A percentile compares a stretch with the other conserved stretches of the same genome.
Evolutionary conservation across 108 stramenopile genomes (phyloP).

Genomic region (Nitzschia inconspicua): DNA sequence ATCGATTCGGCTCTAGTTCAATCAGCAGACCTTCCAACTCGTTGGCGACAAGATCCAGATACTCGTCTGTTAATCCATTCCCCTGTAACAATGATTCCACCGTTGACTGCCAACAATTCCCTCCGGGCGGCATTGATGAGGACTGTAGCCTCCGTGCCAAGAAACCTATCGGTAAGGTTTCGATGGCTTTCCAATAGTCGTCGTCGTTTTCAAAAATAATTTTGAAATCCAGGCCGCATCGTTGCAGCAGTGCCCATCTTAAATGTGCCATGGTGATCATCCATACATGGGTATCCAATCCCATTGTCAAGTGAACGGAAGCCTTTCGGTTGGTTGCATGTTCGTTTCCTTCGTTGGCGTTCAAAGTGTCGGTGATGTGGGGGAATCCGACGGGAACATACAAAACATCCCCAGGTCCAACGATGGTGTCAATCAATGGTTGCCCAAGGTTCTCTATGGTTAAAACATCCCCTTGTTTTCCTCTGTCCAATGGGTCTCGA

Average conservation of each 20-base stretch:
- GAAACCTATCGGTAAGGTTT: constrained; percentile 19
- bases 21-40: constrained; percentile 6
- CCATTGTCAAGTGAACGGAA: constrained; percentile 67
- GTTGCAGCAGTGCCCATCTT: constrained; percentile 10
- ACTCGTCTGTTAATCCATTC: background rate
- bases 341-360: background rate
- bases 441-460: constrained; percentile 13
- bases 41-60: background rate
- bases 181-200: constrained; percentile 25
- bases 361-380: constrained; percentile 65
- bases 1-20: constrained; percentile 9
- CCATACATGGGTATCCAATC: constrained; percentile 79
- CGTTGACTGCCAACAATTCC: background rate
- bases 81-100: background rate
- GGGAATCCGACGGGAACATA: constrained; percentile 73
- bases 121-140: too few species aligned
- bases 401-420: constrained; percentile 46
- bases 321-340: constrained; percentile 5
- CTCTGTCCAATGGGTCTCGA: constrained; percentile 63
- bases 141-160: too few species aligned
- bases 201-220: constrained; percentile 17
- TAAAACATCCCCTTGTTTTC: constrained; percentile 59
- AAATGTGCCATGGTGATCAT: constrained; percentile 8
- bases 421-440: constrained; percentile 35
- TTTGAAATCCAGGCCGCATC: constrained; percentile 6